Evolutionary conservation across 2,329 filamentous ascomycete genomes (phyloP), one percentile per base, ranked within the genome.

Genomic region (Magnaporthiopsis rhizophila): DNA sequence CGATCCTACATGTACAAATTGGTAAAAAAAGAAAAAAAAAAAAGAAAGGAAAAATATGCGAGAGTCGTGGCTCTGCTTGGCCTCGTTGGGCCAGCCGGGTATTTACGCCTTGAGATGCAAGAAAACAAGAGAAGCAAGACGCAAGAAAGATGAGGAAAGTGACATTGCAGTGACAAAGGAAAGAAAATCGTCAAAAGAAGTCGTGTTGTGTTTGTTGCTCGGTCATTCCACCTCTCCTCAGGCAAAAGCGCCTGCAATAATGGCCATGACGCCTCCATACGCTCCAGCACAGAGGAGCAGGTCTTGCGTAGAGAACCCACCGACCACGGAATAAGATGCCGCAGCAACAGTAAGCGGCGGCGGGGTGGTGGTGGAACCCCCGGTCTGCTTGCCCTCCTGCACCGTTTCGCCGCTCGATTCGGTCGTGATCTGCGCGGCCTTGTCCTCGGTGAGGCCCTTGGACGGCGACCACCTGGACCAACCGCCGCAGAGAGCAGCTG

Each of bases 401-500:
- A 2, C 45, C 21, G 21, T n/a, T 8, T 13, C 45, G 7, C 9
- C 45, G 21, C n/a, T 21, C 21, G 36, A 60, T 9, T 53, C 18
- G 21, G 32, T 32, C 24, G 13, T 45, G 34, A 18, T 9, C 24
- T 32, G 26, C 3, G 36, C 34, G 3, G 34, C 58, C 3, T 30
- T 24, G 26, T 56, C 28, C 26, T 7, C 28, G 11, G 11, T 36
- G 13, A 12, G 24, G 5, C 53, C 56, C 21, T 53, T 21, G 45
- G 21, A 3, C n/a, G n/a, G n/a, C 45, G 28, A 30, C 45, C 45
- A n/a, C 45, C 45, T 53, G 45, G 45, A n/a, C 45, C 45, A 53
- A 12, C 59, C 64, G 13, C 65, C 58, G 53, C 57, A 58, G 11
- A 63, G n/a, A 15, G 24, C 50, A 7, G 67, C 64, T 9, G 82